Percentiles rank a stretch among this genome's conserved stretches.
phyloP scores from a whole-genome alignment of 495 filamentous ascomycete genomes.

The Melanomma pulvis-pyrius region DNA sequence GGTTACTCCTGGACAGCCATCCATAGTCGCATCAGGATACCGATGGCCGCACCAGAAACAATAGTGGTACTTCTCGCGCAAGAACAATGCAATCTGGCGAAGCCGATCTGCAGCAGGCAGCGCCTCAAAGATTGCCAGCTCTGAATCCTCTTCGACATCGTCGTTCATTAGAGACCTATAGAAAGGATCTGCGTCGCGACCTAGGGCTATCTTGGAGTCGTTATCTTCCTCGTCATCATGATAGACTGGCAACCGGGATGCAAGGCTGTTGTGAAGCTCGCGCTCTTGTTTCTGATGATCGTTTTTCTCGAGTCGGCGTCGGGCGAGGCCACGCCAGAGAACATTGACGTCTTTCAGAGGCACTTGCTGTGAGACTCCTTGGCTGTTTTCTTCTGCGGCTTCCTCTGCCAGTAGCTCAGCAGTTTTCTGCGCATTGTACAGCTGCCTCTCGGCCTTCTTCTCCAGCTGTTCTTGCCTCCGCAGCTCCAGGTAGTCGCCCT shows the following conservation, averaged over 20 bases:
- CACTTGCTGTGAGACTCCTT: constrained; percentile 13
- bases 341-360: constrained; percentile 68
- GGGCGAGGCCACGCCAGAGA: constrained; percentile 75
- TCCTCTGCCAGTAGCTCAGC: constrained; percentile 71
- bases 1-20: constrained; percentile 84
- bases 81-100: constrained; percentile 62
- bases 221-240: constrained; percentile 57
- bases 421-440: constrained; percentile 78
- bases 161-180: constrained; percentile 63
- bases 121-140: constrained; percentile 81
- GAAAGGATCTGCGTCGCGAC: constrained; percentile 50
- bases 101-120: constrained; percentile 67
- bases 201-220: constrained; percentile 61
- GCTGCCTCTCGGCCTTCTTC: constrained; percentile 64
- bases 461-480: constrained; percentile 72
- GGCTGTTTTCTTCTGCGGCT: constrained; percentile 27
- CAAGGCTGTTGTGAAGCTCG: constrained; percentile 60
- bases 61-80: constrained; percentile 74
- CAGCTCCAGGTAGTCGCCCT: constrained; percentile 76
- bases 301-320: constrained; percentile 69
- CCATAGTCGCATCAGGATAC: constrained; percentile 71
- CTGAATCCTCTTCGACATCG: constrained; percentile 78
- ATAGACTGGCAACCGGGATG: constrained; percentile 54
- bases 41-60: constrained; percentile 96
- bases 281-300: constrained; percentile 67